Base-by-base conservation (phyloP, 2,329 filamentous ascomycete genomes). In the Neonectria neomacrospora region DNA sequence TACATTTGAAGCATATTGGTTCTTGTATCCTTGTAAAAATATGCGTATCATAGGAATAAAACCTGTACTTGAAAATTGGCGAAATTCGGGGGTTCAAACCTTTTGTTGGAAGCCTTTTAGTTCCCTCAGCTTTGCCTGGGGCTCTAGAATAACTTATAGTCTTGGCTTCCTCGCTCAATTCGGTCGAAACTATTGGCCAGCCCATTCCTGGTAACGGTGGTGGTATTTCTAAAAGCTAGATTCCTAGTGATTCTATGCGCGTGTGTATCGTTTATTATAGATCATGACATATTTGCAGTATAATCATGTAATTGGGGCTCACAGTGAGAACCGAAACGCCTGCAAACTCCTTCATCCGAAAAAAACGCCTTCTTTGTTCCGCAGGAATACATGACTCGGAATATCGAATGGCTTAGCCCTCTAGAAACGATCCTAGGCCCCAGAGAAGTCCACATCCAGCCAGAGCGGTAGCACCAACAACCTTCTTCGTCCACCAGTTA, bases 401-500 rank as follows among this genome's bases (percentile, higher is more conserved):
- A 44, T 45, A 16, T 41, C 51, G 37, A 11, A 26, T 20, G 32
- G 22, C 45, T 72, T 54, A 76, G 45, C 65, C 70, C 71, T 71
- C 85, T 34, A 90, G 61, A 56, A 84, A 85, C 2, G 86, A 86
- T 5, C 86, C 84, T 20, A 88, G 65, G 5, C 80, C 82, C 88
- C 88, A 90, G 2, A 90, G 76, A 47, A 86, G 75, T 10, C 83
- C 85, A 70, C 88, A 90, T 1, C 86, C 88, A n/a, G 82, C 84
- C 55, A 91, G 77, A 8, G 86, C 86, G 20, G 86, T 85, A 4
- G 85, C 86, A n/a, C 89, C 88, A 30, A 87, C 77, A 2, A 85
- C 77, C 76, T 89, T 90, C 80, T 89, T 91, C 2, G 81, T 85
- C 84, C 87, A 90, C 87, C 89, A 91, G 58, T 86, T 85, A 34